A percentile compares a stretch with the other conserved stretches of the same genome.
Evolutionary conservation across 2,329 filamentous ascomycete species (phyloP).

Genomic region (Coniochaeta ligniaria): DNA sequence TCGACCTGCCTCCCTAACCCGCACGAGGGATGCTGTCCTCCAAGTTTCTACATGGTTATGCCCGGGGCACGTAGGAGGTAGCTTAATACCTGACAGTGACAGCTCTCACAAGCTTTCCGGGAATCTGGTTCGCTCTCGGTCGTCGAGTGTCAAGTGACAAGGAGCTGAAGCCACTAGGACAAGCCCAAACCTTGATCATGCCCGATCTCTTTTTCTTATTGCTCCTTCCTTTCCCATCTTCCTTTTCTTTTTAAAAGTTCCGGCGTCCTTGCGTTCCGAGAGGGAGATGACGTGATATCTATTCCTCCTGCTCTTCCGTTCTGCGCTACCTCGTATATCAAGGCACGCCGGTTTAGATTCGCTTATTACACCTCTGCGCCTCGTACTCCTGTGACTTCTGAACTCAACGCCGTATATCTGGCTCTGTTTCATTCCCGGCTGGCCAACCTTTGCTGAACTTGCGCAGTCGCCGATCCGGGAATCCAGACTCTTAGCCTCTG

Average conservation of each 20-base stretch:
- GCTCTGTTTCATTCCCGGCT: neutral
- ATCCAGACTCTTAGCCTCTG: neutral
- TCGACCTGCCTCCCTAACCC: conserved; percentile 9
- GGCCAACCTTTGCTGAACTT: neutral
- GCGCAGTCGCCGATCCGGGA: neutral
- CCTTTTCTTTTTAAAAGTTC: conserved; percentile 2
- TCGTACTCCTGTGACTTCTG: conserved; percentile 6
- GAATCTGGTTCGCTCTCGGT: conserved; percentile 3
- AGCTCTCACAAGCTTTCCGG: neutral
- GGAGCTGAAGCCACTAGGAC: conserved; percentile 11
- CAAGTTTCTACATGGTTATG: neutral
- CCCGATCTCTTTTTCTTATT: conserved; percentile 7
- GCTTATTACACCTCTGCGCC: conserved; percentile 12
- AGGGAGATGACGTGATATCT: neutral
- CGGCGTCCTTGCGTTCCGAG: neutral
- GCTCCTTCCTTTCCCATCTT: conserved; percentile 6
- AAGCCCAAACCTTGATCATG: conserved; percentile 12
- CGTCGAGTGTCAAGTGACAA: conserved; percentile 1
- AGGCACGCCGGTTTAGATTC: conserved; percentile 5
- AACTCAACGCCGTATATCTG: neutral
- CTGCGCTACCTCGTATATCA: conserved; percentile 1
- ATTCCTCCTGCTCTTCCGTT: neutral
- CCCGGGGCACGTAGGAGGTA: neutral
- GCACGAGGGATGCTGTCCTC: conserved; percentile 9
- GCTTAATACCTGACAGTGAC: neutral